phyloP scores from a whole-genome alignment of 1,139 yeast species.

The Saccharomyces hybrid region DNA sequence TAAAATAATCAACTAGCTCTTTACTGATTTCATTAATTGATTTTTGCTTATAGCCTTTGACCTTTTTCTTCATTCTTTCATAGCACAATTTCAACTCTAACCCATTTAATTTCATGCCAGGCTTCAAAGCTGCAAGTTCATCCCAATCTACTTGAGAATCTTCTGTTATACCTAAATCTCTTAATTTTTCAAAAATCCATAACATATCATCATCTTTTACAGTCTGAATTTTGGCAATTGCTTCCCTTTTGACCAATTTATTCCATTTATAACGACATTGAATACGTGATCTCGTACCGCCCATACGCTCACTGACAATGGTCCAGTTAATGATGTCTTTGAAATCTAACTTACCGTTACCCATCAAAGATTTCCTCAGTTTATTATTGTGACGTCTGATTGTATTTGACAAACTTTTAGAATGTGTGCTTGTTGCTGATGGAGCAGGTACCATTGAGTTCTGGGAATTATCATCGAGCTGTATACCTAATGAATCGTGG shows the following conservation, averaged over 20 bases:
- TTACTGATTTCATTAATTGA: slow-evolving; percentile 36
- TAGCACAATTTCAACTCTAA: slow-evolving; percentile 40
- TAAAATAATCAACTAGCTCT: slow-evolving; percentile 21
- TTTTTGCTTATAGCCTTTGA: slow-evolving; percentile 36
- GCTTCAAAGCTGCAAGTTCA: slow-evolving; percentile 40
- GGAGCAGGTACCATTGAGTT: neutral
- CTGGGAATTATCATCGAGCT: neutral
- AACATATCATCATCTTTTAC: slow-evolving; percentile 45
- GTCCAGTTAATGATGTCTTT: slow-evolving; percentile 72
- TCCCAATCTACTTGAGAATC: slow-evolving; percentile 61
- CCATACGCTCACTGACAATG: slow-evolving; percentile 77
- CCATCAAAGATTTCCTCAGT: neutral
- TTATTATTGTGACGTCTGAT: neutral
- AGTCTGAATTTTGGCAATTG: slow-evolving; percentile 40
- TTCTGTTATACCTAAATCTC: slow-evolving; percentile 41
- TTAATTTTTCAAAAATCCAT: slow-evolving; percentile 50
- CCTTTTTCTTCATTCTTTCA: slow-evolving; percentile 38
- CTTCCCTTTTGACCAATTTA: slow-evolving; percentile 59
- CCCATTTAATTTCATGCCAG: slow-evolving; percentile 39
- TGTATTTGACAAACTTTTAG: neutral
- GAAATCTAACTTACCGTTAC: slow-evolving; percentile 14
- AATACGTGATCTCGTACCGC: slow-evolving; percentile 79
- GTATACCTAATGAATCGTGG: neutral
- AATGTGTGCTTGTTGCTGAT: neutral
- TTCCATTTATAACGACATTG: slow-evolving; percentile 96